Conservation (phyloP, 2,329 filamentous ascomycete species). For the Balansia obtecta region DNA sequence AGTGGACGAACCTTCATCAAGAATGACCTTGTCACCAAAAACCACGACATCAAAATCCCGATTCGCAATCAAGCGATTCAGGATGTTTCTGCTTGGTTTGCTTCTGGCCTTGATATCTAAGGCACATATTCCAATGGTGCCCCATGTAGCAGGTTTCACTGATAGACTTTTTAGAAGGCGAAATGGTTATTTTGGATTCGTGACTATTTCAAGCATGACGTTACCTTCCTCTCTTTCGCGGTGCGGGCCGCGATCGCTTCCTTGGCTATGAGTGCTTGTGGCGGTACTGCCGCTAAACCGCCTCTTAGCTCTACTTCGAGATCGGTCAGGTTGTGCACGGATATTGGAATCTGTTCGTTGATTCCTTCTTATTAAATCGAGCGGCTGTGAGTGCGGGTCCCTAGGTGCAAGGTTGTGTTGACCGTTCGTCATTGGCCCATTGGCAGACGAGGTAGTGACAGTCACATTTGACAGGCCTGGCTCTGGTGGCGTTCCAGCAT, state of each 20-base stretch:
- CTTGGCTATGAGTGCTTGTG: conserved; percentile 71
- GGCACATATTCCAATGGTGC: conserved; percentile 83
- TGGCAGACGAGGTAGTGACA: conserved; percentile 38
- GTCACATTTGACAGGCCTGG: conserved; percentile 38
- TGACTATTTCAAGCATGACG: background rate
- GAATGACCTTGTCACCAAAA: conserved; percentile 96
- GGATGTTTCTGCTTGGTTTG: conserved; percentile 91
- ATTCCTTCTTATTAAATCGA: conserved; percentile 34
- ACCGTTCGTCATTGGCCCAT: conserved; percentile 23
- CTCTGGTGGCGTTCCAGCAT: conserved; percentile 32
- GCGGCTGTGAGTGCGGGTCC: conserved; percentile 25
- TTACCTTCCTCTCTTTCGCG: conserved; percentile 45
- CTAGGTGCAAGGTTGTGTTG: conserved; percentile 34
- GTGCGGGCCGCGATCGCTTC: conserved; percentile 50
- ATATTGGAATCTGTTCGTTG: conserved; percentile 24
- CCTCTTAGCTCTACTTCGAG: conserved; percentile 58
- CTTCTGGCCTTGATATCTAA: conserved; percentile 91
- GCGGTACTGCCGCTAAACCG: conserved; percentile 72
- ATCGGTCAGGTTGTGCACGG: conserved; percentile 39
- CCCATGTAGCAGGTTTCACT: conserved; percentile 46
- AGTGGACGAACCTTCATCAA: conserved; percentile 62
- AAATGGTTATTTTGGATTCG: background rate
- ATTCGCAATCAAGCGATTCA: conserved; percentile 82
- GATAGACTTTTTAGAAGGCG: conserved; percentile 16
- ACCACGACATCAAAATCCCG: conserved; percentile 93